A percentile compares a stretch with the other conserved stretches of the same genome.
These are phyloP conservation scores for Suillus weaverae DNA, from an alignment of 768 basidiomycete species.

Conservation along the genomic window DNA sequence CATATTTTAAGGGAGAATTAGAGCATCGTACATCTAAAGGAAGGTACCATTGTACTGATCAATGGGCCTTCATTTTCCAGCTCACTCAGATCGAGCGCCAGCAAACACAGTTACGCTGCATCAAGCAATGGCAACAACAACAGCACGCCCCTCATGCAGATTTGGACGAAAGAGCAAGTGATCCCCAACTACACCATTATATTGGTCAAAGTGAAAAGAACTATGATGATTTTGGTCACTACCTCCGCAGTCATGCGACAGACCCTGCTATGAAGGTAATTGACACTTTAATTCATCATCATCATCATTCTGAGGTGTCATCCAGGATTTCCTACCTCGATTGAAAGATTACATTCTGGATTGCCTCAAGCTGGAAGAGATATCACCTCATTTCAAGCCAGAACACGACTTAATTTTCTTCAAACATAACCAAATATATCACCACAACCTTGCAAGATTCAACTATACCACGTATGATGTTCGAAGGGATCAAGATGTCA, in stretches of 20 bases:
- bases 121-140: neutral
- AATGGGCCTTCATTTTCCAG: neutral
- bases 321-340: constrained; percentile 7
- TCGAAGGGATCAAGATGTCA: neutral
- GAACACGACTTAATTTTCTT: constrained; percentile 8
- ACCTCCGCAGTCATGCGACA: too few species aligned
- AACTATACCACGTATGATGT: constrained; percentile 30
- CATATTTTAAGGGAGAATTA: constrained; percentile 13
- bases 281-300: too few species aligned
- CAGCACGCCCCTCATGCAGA: too few species aligned
- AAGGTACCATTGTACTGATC: constrained; percentile 9
- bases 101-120: neutral
- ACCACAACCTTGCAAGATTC: constrained; percentile 23
- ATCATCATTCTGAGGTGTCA: too few species aligned
- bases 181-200: too few species aligned
- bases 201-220: too few species aligned
- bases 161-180: too few species aligned
- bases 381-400: too few species aligned
- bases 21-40: constrained; percentile 13
- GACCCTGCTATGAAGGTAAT: too few species aligned
- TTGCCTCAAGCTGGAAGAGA: neutral
- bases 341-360: constrained; percentile 6
- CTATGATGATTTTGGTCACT: too few species aligned
- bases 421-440: constrained; percentile 21
- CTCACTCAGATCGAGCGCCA: neutral